Evolutionary conservation across 345 rosid species (phyloP).

Genomic region (Arabidopsis arenosa): DNA sequence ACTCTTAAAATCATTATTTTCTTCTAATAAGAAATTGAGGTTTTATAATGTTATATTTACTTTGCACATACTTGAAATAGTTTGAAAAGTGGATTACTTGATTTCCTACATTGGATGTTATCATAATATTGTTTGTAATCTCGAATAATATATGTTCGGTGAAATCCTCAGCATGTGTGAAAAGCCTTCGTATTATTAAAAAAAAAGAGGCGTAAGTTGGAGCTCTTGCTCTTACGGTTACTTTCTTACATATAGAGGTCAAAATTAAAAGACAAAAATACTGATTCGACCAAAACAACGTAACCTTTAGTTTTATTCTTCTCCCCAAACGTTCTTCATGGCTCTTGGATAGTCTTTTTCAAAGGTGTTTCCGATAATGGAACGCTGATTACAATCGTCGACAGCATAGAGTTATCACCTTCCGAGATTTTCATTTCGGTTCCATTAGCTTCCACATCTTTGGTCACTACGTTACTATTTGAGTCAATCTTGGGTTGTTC

Average conservation of each 20-base stretch:
- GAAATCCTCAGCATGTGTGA: neutral
- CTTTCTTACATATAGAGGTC: conserved; percentile 5
- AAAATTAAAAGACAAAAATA: conserved; percentile 22
- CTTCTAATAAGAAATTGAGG: neutral
- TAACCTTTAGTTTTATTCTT: conserved; percentile 1
- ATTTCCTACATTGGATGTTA: neutral
- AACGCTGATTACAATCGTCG: conserved; percentile 28
- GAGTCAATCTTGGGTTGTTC: conserved; percentile 12
- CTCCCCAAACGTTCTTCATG: conserved; percentile 22
- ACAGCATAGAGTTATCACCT: conserved; percentile 10
- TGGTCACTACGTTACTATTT: conserved; percentile 6
- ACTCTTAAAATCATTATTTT: no score
- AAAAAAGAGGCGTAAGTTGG: neutral
- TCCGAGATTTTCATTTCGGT: conserved; percentile 4
- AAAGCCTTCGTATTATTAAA: conserved; percentile 5
- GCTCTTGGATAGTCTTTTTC: conserved; percentile 29
- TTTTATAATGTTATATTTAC: neutral
- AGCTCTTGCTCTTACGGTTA: conserved; percentile 5
- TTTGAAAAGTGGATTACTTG: neutral
- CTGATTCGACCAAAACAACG: conserved; percentile 23
- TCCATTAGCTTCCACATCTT: conserved; percentile 39
- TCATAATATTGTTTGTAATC: no score
- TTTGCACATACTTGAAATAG: neutral
- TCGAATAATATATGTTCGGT: neutral
- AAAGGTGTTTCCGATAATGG: conserved; percentile 20